Base-by-base conservation (phyloP, 2,329 filamentous ascomycete genomes). In the Hymenoscyphus occultus region DNA sequence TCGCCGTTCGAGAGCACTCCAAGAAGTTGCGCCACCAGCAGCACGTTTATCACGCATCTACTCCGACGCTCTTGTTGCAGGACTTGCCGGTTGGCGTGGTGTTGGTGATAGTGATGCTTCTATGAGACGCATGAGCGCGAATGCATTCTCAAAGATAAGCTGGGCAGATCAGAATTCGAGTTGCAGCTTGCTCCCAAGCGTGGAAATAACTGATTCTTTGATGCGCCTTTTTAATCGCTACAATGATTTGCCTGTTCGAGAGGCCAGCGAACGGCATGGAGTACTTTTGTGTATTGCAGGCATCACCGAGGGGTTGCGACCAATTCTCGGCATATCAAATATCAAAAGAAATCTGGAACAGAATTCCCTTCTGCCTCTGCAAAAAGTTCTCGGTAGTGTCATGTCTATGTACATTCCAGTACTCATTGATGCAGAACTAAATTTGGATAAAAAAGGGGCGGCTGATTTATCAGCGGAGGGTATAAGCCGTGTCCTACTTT, bases 21-120 rank as follows among this genome's bases (percentile, higher is more conserved):
- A 87, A 51, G 86, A 93, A 58, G 92, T 98, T 12, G 88, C 91
- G 0, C 79, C 86, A 13, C 83, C 83, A 45, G 90, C 90, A 0
- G 86, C 91, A 0, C 80, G 78, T n/a, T 78, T 98, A 5, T 85
- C 87, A 39, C 71, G 75, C 9, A 74, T 80, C 1, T 92, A 91
- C 68, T 88, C 88, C 65, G 91, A 83, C 58, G 87, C 90, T 0
- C 78, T 97, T 2, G 78, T 92, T 9, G 83, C 89, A 42, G 89
- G 84, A 0, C 80, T 97, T 6, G 79, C 96, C 13, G 88, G 86
- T 22, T 99, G 95, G 95, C 85, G 94, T 76, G 95, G 95, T 0
- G 85, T 96, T n/a, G 88, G 89, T 0, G 92, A 96, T 69, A 81
- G 87, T 9, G 93, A 97, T 75, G 83, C 87, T 0, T 80, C 83